Conservation (phyloP, 176 grass and related monocot species). For the Carex kokanica region DNA sequence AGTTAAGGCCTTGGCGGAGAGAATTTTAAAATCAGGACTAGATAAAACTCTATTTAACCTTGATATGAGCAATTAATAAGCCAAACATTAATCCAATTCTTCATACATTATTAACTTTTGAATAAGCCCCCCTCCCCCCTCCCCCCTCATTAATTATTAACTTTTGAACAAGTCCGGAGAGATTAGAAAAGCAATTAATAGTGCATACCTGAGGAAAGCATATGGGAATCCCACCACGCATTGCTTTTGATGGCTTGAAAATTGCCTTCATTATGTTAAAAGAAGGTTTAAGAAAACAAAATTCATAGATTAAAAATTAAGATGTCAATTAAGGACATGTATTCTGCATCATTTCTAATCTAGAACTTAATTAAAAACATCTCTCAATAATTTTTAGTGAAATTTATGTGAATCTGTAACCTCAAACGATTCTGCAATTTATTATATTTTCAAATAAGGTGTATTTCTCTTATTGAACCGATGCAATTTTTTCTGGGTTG, state of each 20-base stretch:
- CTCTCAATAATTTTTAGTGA: neutral
- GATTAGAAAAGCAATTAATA: neutral
- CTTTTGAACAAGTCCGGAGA: neutral
- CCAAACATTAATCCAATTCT: neutral
- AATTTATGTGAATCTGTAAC: neutral
- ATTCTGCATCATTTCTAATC: neutral
- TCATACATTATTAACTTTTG: neutral
- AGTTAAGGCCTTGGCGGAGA: neutral
- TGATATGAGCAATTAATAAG: neutral
- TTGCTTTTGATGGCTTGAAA: constrained; percentile 72
- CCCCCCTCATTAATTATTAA: neutral
- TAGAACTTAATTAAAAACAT: neutral
- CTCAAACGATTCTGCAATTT: neutral
- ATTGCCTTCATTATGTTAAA: constrained; percentile 49
- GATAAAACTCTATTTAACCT: neutral
- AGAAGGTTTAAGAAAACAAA: constrained; percentile 20
- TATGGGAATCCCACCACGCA: constrained; percentile 88
- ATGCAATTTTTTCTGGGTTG: neutral
- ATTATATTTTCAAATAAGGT: neutral
- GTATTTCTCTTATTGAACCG: neutral
- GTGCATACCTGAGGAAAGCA: constrained; percentile 79
- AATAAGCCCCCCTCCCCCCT: neutral
- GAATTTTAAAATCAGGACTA: neutral
- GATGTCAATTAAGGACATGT: neutral
- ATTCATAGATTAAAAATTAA: neutral